Evolutionary conservation across 768 basidiomycete genomes (phyloP).

Genomic region (Macrolepiota dolichaula): DNA sequence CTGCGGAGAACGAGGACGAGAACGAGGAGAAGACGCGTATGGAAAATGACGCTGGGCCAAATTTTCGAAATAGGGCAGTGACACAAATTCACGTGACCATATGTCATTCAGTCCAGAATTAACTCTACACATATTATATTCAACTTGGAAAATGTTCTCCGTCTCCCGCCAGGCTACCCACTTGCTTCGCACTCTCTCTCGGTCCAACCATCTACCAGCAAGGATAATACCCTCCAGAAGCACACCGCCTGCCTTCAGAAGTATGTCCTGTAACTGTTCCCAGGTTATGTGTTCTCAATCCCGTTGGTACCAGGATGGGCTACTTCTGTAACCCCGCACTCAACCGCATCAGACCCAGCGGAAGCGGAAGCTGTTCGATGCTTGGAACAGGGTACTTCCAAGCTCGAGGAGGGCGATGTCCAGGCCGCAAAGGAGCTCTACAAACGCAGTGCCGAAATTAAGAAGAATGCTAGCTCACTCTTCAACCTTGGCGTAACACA

Average conservation of each 20-base stretch:
- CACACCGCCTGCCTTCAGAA: background rate
- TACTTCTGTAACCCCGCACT: constrained; percentile 76
- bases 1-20: constrained; percentile 5
- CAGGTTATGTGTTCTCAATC: background rate
- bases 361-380: constrained; percentile 76
- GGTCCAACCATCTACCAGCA: background rate
- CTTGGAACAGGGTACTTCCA: constrained; percentile 79
- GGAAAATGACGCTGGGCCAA: constrained; percentile 15
- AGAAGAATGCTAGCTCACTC: constrained; percentile 73
- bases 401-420: constrained; percentile 85
- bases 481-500: constrained; percentile 90
- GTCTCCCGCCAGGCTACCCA: background rate
- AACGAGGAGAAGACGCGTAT: constrained; percentile 15
- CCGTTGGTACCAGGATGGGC: constrained; percentile 58
- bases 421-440: constrained; percentile 75
- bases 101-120: background rate
- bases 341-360: constrained; percentile 79
- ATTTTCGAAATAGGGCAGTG: constrained; percentile 20
- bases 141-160: constrained; percentile 6
- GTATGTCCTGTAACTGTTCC: background rate
- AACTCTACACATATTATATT: constrained; percentile 1
- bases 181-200: background rate
- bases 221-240: background rate
- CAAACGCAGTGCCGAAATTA: constrained; percentile 75
- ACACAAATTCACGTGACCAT: constrained; percentile 20